Base-by-base conservation (phyloP, 306 rosid genomes). In the Oemleria cerasiformis region DNA sequence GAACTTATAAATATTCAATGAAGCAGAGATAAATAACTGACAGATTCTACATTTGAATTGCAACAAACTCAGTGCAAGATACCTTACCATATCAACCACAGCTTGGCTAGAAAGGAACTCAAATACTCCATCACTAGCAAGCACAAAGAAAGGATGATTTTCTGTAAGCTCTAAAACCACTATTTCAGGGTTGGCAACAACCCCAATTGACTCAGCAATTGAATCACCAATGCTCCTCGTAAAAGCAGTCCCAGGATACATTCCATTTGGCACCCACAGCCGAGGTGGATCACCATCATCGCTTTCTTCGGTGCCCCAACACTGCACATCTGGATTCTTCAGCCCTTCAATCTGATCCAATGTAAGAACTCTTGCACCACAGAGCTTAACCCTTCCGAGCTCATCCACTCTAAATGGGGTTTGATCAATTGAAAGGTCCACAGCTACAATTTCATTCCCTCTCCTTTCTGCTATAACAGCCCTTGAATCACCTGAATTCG, bases 241-340 rank as follows among this genome's bases (percentile, higher is more conserved):
- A 59, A 95, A 95, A 63, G 99, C 97, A 3, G 99, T 95, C 58
- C 99, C 97, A 13, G 99, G 99, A 64, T 91, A 95, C 97, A 95
- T 91, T 76, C 96, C 96, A 79, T 95, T 91, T 0, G 97, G 96
- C 40, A 95, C 91, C 99, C 99, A 95, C 70, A 95, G 77, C 75
- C 99, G 80, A 1, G 99, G 99, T 0, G 99, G 99, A 75, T 95
- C 99, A 17, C 97, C 99, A 75, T 91, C 99, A 81, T 95, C 99
- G 0, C 80, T 86, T 87, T 90, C 99, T 70, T 94, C 96, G 10
- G 88, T 86, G 8, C 90, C 99, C 99, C 97, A 95, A 78, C 92
- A 89, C 79, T 81, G 99, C 75, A 91, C 90, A 59, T 91, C 92
- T 19, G 97, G 99, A 73, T 89, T 78, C 87, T 95, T 95, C 56